A percentile compares a stretch with the other conserved stretches of the same genome.
Evolutionary conservation across 495 filamentous ascomycete species (phyloP).

Genomic region (Pyrenopolyporus hunteri): DNA sequence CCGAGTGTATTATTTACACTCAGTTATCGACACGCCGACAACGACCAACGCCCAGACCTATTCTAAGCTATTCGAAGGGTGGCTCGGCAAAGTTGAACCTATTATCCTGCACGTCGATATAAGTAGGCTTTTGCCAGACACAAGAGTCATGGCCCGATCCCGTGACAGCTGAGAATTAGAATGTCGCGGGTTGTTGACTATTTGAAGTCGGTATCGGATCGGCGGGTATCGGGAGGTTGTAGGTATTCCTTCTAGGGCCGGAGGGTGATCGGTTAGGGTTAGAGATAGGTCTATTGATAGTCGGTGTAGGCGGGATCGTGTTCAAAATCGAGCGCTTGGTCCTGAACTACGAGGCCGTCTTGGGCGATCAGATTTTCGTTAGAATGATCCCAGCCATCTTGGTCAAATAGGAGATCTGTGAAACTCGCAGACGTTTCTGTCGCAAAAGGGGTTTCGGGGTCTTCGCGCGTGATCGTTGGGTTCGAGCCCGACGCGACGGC

Average conservation of each 20-base stretch:
- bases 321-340: too few species aligned
- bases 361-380: neutral
- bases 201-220: neutral
- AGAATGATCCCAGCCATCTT: constrained; percentile 17
- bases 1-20: neutral
- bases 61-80: neutral
- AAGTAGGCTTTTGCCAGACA: too few species aligned
- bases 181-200: neutral
- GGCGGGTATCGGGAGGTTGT: neutral
- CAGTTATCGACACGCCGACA: neutral
- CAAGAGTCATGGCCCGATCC: too few species aligned
- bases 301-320: neutral
- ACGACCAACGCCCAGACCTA: neutral
- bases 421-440: neutral
- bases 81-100: neutral
- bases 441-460: neutral
- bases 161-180: neutral
- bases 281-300: neutral
- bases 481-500: neutral
- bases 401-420: constrained; percentile 21
- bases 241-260: neutral
- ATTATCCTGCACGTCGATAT: too few species aligned
- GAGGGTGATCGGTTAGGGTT: neutral
- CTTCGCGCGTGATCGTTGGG: neutral
- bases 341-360: too few species aligned